Evolutionary conservation across 768 basidiomycete genomes (phyloP).

Genomic region (Mycena amicta): DNA sequence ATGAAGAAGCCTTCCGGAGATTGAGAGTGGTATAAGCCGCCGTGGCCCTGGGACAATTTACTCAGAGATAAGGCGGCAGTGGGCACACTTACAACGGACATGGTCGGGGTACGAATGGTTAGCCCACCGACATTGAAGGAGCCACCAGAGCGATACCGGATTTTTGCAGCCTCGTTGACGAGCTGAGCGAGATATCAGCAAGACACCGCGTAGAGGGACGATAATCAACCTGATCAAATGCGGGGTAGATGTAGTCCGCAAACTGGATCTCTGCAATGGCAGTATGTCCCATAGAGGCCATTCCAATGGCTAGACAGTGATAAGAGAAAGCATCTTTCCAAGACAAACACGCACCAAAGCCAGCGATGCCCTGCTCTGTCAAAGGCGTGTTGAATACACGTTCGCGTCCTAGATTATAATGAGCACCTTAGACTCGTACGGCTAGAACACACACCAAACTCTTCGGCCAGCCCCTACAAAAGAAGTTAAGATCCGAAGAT

Average conservation of each 20-base stretch:
- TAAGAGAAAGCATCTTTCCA: not conserved
- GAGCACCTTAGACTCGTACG: slow-evolving; percentile 9
- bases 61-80: not conserved
- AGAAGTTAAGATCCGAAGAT: no score
- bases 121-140: slow-evolving; percentile 80
- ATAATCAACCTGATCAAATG: slow-evolving; percentile 80
- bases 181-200: slow-evolving; percentile 49
- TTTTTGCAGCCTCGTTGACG: slow-evolving; percentile 95
- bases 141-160: slow-evolving; percentile 87
- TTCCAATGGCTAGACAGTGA: slow-evolving; percentile 53
- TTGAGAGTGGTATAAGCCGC: slow-evolving; percentile 92
- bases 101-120: slow-evolving; percentile 84
- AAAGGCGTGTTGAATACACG: slow-evolving; percentile 95
- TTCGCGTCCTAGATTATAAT: slow-evolving; percentile 68
- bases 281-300: slow-evolving; percentile 91
- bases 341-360: slow-evolving; percentile 58
- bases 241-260: slow-evolving; percentile 89
- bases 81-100: slow-evolving; percentile 73
- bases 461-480: slow-evolving; percentile 83
- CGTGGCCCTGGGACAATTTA: slow-evolving; percentile 57
- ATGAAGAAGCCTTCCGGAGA: slow-evolving; percentile 95
- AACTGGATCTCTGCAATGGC: slow-evolving; percentile 95
- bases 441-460: slow-evolving; percentile 66
- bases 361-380: slow-evolving; percentile 92
- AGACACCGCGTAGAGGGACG: not conserved